phyloP scores from a whole-genome alignment of 257 asterid genomes.

The Fraxinus excelsior region DNA sequence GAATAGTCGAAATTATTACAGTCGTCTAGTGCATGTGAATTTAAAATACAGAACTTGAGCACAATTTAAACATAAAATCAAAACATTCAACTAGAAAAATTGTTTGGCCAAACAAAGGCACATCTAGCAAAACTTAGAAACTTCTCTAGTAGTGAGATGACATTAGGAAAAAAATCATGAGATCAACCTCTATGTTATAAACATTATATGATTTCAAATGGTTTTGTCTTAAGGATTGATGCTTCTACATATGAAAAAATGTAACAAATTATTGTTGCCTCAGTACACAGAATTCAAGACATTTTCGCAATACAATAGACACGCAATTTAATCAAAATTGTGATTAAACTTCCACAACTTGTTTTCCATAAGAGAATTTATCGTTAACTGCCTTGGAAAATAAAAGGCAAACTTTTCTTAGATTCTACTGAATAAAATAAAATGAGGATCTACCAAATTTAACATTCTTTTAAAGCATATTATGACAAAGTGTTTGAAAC shows the following conservation, averaged over 20 bases:
- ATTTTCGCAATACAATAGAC: background rate
- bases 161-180: conserved; percentile 13
- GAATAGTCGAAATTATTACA: too few species aligned
- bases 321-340: conserved; percentile 1
- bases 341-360: conserved; percentile 11
- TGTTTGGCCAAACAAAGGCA: too few species aligned
- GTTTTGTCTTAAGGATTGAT: background rate
- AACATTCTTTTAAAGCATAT: background rate
- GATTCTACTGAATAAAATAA: conserved; percentile 6
- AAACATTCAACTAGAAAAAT: too few species aligned
- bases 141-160: conserved; percentile 15
- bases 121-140: too few species aligned
- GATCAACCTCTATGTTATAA: conserved; percentile 8
- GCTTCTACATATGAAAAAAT: background rate
- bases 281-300: background rate
- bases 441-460: conserved; percentile 9
- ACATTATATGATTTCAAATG: conserved; percentile 3
- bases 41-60: too few species aligned
- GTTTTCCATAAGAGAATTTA: background rate
- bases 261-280: background rate
- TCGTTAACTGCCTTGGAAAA: conserved; percentile 3
- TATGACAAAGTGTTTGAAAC: too few species aligned
- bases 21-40: too few species aligned
- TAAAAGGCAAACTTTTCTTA: background rate
- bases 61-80: too few species aligned